Conservation (phyloP, 2,329 filamentous ascomycete genomes). For the Fusarium papillatum region DNA sequence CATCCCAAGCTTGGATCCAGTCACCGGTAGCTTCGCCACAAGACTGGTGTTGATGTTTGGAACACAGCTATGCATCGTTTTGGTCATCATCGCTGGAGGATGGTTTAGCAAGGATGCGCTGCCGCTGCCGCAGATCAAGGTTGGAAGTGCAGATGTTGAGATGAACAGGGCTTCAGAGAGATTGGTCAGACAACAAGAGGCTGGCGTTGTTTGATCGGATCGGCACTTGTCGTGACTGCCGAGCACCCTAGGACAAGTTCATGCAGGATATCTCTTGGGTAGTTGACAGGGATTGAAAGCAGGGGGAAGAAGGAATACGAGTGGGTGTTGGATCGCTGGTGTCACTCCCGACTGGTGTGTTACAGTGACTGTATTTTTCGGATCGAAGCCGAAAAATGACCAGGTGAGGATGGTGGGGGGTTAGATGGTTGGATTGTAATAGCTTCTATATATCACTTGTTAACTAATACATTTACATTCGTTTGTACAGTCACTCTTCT, state of each 20-base stretch:
- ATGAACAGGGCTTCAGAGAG: not conserved
- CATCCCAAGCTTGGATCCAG: conserved; percentile 5
- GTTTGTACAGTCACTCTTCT: not conserved
- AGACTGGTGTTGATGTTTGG: conserved; percentile 10
- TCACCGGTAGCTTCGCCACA: conserved; percentile 10
- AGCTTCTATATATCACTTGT: not conserved
- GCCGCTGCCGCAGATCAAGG: not conserved
- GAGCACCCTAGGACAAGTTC: not conserved
- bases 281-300: not conserved
- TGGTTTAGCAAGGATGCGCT: conserved; percentile 9
- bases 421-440: not conserved
- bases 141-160: not conserved
- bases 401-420: not conserved
- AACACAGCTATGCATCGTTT: not conserved
- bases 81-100: not conserved
- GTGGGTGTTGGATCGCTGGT: not conserved
- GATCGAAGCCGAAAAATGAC: not conserved
- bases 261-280: not conserved
- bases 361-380: not conserved
- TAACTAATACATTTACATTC: not conserved
- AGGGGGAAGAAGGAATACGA: not conserved
- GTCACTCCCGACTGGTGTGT: not conserved
- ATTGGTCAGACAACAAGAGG: conserved; percentile 1
- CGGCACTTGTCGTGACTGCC: not conserved
- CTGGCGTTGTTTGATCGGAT: not conserved